Percentiles rank a stretch among this genome's conserved stretches.
phyloP scores from a whole-genome alignment of 768 basidiomycete genomes.

The Nidularia pulvinata region DNA sequence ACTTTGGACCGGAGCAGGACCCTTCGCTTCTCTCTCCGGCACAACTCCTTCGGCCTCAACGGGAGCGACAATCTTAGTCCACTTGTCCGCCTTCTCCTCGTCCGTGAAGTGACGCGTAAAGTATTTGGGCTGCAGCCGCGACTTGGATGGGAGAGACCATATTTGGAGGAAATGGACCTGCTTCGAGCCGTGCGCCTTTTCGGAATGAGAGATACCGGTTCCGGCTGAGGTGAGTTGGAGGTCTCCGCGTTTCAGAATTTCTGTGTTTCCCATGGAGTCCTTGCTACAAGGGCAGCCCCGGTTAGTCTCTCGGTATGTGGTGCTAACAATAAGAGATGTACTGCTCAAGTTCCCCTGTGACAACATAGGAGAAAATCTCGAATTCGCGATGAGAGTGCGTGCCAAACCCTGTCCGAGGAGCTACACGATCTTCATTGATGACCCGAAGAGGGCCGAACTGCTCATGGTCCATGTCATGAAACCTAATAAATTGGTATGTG shows the following conservation, averaged over 20 bases:
- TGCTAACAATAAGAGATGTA: slow-evolving; percentile 27
- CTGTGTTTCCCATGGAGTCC: slow-evolving; percentile 91
- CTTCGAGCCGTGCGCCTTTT: slow-evolving; percentile 40
- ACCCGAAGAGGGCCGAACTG: slow-evolving; percentile 79
- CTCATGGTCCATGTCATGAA: slow-evolving; percentile 56
- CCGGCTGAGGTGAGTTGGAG: slow-evolving; percentile 92
- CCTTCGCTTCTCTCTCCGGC: slow-evolving; percentile 60
- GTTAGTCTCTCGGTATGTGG: background rate
- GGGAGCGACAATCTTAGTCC: slow-evolving; percentile 79
- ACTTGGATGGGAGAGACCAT: slow-evolving; percentile 42
- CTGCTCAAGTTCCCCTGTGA: slow-evolving; percentile 82
- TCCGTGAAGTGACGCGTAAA: slow-evolving; percentile 88
- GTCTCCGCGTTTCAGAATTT: slow-evolving; percentile 87
- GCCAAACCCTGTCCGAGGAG: slow-evolving; percentile 77
- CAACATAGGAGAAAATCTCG: slow-evolving; percentile 91
- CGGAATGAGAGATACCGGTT: slow-evolving; percentile 86
- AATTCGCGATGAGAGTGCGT: slow-evolving; percentile 83
- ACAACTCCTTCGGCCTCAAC: slow-evolving; percentile 55
- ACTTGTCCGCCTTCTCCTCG: slow-evolving; percentile 74
- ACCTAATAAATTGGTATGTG: slow-evolving; percentile 31
- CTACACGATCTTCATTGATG: slow-evolving; percentile 93
- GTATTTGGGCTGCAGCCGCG: slow-evolving; percentile 70
- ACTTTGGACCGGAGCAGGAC: slow-evolving; percentile 83
- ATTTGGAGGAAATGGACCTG: slow-evolving; percentile 55
- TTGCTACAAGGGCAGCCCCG: slow-evolving; percentile 40